These are phyloP conservation scores for Helianthus annuus DNA, from an alignment of 129 eudicot species.

Conservation along the genomic window HanXRQr2.0-SUNRISE NC_035446.2:158379859-158380358, in stretches of 20 bases:
- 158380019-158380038: conserved; percentile 74
- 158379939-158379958: not conserved
- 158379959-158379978: conserved; percentile 11
- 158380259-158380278: not conserved
- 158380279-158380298: conserved; percentile 2
- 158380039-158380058: conserved; percentile 72
- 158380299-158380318: not conserved
- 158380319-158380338: not conserved
- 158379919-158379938: conserved; percentile 9
- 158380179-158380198: not conserved
- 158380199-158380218: not conserved
- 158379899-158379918: conserved; percentile 4
- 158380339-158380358: conserved; percentile 5
- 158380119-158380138: conserved; percentile 9
- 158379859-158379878: conserved; percentile 17
- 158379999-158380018: conserved; percentile 71
- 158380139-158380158: not conserved
- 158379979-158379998: conserved; percentile 76
- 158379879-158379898: not conserved
- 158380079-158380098: conserved; percentile 66
- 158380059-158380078: conserved; percentile 58
- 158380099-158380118: not conserved
- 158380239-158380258: not conserved
- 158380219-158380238: conserved; percentile 10
- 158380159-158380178: conserved; percentile 6